Evolutionary conservation across 164 flowering plant species (phyloP), one percentile per base, ranked within the genome.

Genomic region (Sextonia rubra): DNA sequence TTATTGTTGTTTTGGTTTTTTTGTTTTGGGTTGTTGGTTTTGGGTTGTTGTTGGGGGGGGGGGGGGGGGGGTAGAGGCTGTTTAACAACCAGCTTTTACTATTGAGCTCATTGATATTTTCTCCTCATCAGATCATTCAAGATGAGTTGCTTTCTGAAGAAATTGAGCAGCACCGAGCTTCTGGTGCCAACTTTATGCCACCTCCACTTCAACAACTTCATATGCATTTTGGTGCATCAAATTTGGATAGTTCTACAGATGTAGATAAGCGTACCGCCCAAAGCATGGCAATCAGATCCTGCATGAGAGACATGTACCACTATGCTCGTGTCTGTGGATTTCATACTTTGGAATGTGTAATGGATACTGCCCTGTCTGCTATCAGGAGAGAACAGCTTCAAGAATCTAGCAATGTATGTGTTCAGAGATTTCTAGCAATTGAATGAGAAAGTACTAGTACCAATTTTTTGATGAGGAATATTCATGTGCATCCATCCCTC

Each of bases 221-320:
- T 47, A 82, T 70, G 60, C 81, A 61, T 74, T 49, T 86, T 30
- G 75, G 61, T 18, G 27, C 72, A 4, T 44, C 62, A 23, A 83
- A 82, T 47, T 60, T 77, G 61, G 78, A 72, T 55, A 37, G 75
- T 58, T 83, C 80, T 62, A 37, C 70, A 32, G 64, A 75, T 70
- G 66, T 60, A 37, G 73, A 77, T 74, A 81, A 75, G 7, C 73
- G 47, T 65, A 27, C 72, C 32, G 71, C 76, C n/a, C 66, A 76
- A 26, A 81, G 74, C 58, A 64, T 23, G 79, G 90, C 76, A 4
- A 73, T 87, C 66, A 73, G 58, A 74, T 76, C 84, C 72, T 96
- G 97, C 85, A 73, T 79, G 85, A 83, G 94, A 82, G 98, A 96
- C 67, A 78, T 93, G 89, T 96, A 83, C 76, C 97, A 96, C 79